Base-by-base conservation (phyloP, 257 asterid species). In the Nicotiana otophora region DNA sequence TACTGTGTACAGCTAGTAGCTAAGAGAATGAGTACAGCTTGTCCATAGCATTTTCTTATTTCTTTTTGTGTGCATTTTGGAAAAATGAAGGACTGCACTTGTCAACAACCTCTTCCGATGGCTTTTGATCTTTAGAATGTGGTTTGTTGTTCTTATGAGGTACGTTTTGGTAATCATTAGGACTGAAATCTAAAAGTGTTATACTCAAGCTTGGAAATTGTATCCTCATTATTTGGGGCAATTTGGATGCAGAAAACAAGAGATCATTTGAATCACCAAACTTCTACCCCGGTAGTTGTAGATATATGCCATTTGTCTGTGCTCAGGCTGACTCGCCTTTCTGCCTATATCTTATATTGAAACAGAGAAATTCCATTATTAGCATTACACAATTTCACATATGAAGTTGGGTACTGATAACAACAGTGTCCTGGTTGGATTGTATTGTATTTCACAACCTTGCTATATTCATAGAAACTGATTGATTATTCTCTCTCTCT, bases 241-340 rank as follows among this genome's bases (percentile, higher is more conserved):
- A 46, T 72, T 42, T 17, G 79, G 74, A 72, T 72, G 79, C 61
- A 46, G 60, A 72, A 72, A 72, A 46, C 7, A 72, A 46, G 79
- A 72, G 23, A 72, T 17, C 11, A 72, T 72, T 72, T 72, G 79
- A 72, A 20, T n/a, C 8, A 2, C 61, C 36, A 46, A 19, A n/a
- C 11, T 70, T 66, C 76, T 33, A 48, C 36, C 34, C n/a, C 79
- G 15, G 20, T 72, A 6, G 61, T 46, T 72, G 36, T 11, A 72
- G 23, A 72, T 72, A 14, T 23, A 46, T 74, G 79, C 79, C 15
- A 23, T 46, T 74, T 53, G n/a, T 42, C 39, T 74, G 23, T 46
- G 14, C 79, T 72, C 79, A 72, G 36, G 11, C 15, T 48, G 15
- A 48, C 79, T 74, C 23, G 0, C 39, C 23, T 48, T 74, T 48